Evolutionary conservation across 371 early-diverging fungal species (phyloP), one percentile per base, ranked within the genome.

Genomic region (Gilbertella persicaria): DNA sequence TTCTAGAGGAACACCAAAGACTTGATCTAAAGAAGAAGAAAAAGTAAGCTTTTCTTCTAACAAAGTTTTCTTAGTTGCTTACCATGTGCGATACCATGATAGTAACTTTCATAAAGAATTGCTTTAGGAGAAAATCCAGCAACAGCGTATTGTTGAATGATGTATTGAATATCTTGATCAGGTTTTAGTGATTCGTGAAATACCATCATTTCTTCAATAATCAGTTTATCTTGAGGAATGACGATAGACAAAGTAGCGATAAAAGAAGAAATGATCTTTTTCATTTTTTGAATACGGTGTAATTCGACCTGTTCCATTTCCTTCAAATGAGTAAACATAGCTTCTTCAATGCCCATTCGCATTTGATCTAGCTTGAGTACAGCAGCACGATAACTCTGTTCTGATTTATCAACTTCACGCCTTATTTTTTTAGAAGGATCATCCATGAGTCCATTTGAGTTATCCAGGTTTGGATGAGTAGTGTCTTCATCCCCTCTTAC

Each of bases 111-210:
- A 62, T 85, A 90, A 1, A 90, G 61, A 10, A 86, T 82, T 2
- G 90, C 87, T 29, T 81, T 80, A 16, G 91, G 91, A 2, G 80
- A 67, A 50, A 85, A 90, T 14, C 83, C 72, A 5, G 88, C 85
- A 9, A 87, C 87, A 25, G 85, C 80, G 53, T 89, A 87, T 50
- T 88, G 86, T 51, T 89, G 88, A 25, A 90, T 82, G 41, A 85
- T 82, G 64, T 78, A 87, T 47, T 87, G 86, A 37, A 90, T 83
- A 55, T 90, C 91, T 43, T 87, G 83, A 36, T 83, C 77, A 9
- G 91, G 88, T 56, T 85, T 84, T 19, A 90, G 60, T 7, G 87
- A 85, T 60, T 90, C 89, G 58, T 85, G 85, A 69, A 82, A 85
- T 9, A 85, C 78, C 44, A 84, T 66, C 62, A 87, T 68, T 30